Percentiles rank a stretch among this genome's conserved stretches.
These are phyloP conservation scores for Endogone sp. DNA, from an alignment of 192 early-diverging fungal species.

Conservation along the genomic window DNA sequence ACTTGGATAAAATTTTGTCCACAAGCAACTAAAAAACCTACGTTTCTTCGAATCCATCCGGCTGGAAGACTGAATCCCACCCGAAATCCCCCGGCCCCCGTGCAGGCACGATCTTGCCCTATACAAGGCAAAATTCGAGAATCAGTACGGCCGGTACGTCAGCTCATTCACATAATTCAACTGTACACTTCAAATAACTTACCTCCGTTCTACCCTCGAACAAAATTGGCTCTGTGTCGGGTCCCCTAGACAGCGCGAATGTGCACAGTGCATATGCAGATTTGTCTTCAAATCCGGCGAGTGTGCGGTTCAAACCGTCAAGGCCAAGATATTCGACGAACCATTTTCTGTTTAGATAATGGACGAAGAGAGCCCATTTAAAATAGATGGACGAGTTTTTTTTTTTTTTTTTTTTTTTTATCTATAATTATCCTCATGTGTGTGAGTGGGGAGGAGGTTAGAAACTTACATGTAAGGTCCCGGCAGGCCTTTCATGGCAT, in stretches of 20 bases:
- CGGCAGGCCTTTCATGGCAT: constrained; percentile 88
- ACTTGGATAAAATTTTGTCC: constrained; percentile 1
- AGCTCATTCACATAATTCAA: not conserved
- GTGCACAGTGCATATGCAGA: constrained; percentile 89
- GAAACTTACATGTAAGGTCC: constrained; percentile 75
- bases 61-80: constrained; percentile 96
- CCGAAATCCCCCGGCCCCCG: constrained; percentile 85
- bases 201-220: constrained; percentile 83
- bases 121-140: not conserved
- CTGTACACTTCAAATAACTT: constrained; percentile 7
- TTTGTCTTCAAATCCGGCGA: constrained; percentile 85
- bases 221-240: constrained; percentile 73
- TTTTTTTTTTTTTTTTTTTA: no score
- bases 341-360: constrained; percentile 87
- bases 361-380: not conserved
- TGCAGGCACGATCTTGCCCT: constrained; percentile 83
- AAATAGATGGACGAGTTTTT: no score
- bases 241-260: constrained; percentile 81
- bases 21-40: constrained; percentile 31
- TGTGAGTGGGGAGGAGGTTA: not conserved
- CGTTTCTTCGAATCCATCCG: constrained; percentile 66
- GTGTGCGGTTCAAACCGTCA: constrained; percentile 78
- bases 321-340: constrained; percentile 81
- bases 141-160: not conserved
- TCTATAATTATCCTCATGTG: not conserved